A percentile compares a stretch with the other conserved stretches of the same genome.
These are phyloP conservation scores for Cyberlindnera subsufficiens DNA, from an alignment of 805 yeast species.

Conservation along the genomic window DNA sequence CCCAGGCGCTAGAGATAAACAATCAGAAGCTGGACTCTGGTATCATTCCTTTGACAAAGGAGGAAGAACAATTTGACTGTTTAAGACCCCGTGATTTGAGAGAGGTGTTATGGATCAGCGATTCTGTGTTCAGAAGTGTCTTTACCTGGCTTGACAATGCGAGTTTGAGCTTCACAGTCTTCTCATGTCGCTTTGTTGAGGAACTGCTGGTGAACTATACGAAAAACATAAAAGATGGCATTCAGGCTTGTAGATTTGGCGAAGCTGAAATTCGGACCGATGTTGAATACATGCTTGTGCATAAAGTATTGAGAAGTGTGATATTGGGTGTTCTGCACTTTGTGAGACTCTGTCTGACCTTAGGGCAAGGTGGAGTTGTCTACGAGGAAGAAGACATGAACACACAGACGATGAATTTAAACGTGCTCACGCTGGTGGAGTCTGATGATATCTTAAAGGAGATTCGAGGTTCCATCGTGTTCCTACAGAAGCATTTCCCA, in stretches of 20 bases:
- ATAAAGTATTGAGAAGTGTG: conserved; percentile 45
- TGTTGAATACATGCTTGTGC: conserved; percentile 28
- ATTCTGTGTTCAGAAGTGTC: conserved; percentile 45
- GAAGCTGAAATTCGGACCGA: not conserved
- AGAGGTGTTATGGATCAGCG: conserved; percentile 45
- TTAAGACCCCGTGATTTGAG: conserved; percentile 29
- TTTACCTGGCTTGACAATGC: conserved; percentile 75
- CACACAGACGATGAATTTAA: conserved; percentile 54
- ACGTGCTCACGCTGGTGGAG: conserved; percentile 28
- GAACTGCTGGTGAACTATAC: conserved; percentile 40
- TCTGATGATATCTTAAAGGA: conserved; percentile 18
- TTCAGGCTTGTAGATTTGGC: conserved; percentile 8
- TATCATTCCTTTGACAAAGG: conserved; percentile 39
- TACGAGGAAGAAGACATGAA: conserved; percentile 75
- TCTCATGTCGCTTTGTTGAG: conserved; percentile 72
- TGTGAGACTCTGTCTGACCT: conserved; percentile 39
- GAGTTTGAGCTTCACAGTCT: conserved; percentile 68
- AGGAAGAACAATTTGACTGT: conserved; percentile 44
- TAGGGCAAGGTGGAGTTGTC: conserved; percentile 52
- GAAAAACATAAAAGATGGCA: conserved; percentile 13
- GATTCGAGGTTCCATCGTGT: conserved; percentile 29
- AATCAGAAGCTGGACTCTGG: conserved; percentile 77
- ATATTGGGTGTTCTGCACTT: conserved; percentile 49
- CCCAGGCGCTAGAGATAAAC: conserved; percentile 78
- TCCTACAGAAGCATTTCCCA: conserved; percentile 23